phyloP scores from a whole-genome alignment of 345 rosid genomes.

The Isatis tinctoria region DNA sequence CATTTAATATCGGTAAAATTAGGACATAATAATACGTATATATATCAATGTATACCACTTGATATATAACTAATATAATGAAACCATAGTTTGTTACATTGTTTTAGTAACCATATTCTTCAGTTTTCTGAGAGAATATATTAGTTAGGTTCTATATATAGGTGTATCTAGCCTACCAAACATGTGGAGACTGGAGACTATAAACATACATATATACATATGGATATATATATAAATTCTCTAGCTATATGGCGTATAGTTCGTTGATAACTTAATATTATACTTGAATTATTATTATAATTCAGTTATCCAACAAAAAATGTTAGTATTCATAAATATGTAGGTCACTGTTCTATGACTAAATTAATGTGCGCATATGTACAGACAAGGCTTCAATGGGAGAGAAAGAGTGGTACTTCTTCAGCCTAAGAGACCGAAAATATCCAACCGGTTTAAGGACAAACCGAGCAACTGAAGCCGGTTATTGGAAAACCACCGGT shows the following conservation, averaged over 20 bases:
- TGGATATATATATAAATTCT: not conserved
- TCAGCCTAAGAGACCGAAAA: conserved; percentile 77
- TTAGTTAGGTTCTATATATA: not conserved
- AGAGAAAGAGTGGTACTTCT: conserved; percentile 97
- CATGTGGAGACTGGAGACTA: conserved; percentile 20
- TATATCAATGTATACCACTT: not conserved
- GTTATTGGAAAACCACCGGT: conserved; percentile 96
- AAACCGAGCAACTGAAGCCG: conserved; percentile 89
- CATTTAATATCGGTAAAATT: not conserved
- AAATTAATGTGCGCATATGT: not conserved
- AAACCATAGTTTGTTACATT: not conserved
- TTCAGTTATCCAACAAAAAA: not conserved
- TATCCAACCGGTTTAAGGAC: conserved; percentile 97
- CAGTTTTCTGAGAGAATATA: not conserved
- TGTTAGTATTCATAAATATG: not conserved
- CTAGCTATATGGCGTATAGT: not conserved
- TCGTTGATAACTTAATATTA: not conserved
- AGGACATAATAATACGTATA: not conserved
- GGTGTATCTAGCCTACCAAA: conserved; percentile 35
- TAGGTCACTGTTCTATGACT: not conserved
- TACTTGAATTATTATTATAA: not conserved
- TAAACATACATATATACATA: not conserved
- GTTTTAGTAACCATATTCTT: not conserved
- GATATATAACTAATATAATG: conserved; percentile 14
- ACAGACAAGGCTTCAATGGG: conserved; percentile 95